Evolutionary conservation across 139 green algal species (phyloP).

Genomic region (Chlamydomonas asymmetrica): DNA sequence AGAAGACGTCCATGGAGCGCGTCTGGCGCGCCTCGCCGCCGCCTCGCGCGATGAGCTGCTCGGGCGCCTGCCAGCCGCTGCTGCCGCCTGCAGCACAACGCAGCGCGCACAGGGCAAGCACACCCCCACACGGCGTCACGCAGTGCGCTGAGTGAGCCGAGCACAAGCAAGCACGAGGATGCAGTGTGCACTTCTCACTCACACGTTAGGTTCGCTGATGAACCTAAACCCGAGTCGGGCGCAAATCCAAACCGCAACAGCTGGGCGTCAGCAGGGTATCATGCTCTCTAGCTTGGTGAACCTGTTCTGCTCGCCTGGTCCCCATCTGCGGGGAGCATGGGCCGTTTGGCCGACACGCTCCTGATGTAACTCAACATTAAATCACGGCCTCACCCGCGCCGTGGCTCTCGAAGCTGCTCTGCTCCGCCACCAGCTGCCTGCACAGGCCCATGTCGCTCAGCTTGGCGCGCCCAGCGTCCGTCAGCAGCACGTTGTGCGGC

Average conservation of each 20-base stretch:
- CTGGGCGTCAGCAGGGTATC: too few species aligned
- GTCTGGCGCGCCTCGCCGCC: slow-evolving; percentile 67
- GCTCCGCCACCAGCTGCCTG: slow-evolving; percentile 83
- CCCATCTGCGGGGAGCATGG: too few species aligned
- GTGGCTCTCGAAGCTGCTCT: slow-evolving; percentile 79
- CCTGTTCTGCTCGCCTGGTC: too few species aligned
- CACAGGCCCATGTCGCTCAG: slow-evolving; percentile 97
- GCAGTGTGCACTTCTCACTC: too few species aligned
- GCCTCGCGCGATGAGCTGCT: slow-evolving; percentile 79
- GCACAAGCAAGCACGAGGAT: too few species aligned
- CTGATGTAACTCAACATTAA: too few species aligned
- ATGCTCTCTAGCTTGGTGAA: too few species aligned
- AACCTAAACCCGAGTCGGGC: too few species aligned
- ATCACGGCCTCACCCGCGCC: slow-evolving; percentile 68
- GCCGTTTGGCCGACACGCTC: too few species aligned
- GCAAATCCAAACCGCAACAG: too few species aligned
- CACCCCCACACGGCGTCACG: background rate
- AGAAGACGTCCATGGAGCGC: slow-evolving; percentile 91
- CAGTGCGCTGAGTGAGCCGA: background rate
- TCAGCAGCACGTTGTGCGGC: slow-evolving; percentile 84
- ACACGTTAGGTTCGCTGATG: too few species aligned
- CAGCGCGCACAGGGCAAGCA: background rate
- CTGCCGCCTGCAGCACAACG: slow-evolving; percentile 66
- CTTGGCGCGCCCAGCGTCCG: slow-evolving; percentile 74
- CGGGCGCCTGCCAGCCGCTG: slow-evolving; percentile 96